Conservation (phyloP, 352 stramenopile genomes). For the Globisporangium spinosum region DNA sequence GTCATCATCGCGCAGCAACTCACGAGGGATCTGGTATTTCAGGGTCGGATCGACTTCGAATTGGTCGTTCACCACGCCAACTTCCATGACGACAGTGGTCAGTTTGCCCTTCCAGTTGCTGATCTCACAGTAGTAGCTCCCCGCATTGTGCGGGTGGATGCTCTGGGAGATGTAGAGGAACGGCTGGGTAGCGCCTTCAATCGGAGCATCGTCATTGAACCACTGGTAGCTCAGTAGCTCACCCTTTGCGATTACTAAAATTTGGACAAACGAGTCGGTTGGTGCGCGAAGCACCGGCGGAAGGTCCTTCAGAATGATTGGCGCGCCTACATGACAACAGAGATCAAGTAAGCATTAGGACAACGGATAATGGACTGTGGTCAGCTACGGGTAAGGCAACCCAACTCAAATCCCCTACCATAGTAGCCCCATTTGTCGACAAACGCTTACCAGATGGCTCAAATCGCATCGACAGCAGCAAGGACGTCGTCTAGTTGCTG, state of each 20-base stretch:
- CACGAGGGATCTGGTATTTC: constrained; percentile 38
- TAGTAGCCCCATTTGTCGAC: constrained; percentile 66
- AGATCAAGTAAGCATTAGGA: not conserved
- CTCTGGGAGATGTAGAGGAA: constrained; percentile 50
- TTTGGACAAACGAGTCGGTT: constrained; percentile 49
- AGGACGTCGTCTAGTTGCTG: constrained; percentile 12
- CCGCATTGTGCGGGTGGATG: constrained; percentile 54
- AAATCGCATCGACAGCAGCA: constrained; percentile 22
- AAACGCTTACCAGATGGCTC: constrained; percentile 42
- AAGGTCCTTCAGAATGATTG: constrained; percentile 47
- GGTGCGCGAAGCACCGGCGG: constrained; percentile 26
- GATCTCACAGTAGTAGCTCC: constrained; percentile 55
- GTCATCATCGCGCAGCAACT: constrained; percentile 16
- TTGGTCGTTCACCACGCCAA: constrained; percentile 49
- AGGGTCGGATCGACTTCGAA: constrained; percentile 33
- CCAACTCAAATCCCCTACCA: constrained; percentile 18
- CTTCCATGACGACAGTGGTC: constrained; percentile 27
- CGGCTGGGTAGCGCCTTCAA: constrained; percentile 41
- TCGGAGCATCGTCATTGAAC: constrained; percentile 30
- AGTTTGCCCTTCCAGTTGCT: constrained; percentile 45
- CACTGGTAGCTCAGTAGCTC: constrained; percentile 73
- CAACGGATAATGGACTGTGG: not conserved
- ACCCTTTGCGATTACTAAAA: constrained; percentile 49
- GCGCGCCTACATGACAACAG: constrained; percentile 21
- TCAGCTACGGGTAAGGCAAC: not conserved